phyloP scores from a whole-genome alignment of 768 basidiomycete genomes.

The Xanthoconium stramineum region DNA sequence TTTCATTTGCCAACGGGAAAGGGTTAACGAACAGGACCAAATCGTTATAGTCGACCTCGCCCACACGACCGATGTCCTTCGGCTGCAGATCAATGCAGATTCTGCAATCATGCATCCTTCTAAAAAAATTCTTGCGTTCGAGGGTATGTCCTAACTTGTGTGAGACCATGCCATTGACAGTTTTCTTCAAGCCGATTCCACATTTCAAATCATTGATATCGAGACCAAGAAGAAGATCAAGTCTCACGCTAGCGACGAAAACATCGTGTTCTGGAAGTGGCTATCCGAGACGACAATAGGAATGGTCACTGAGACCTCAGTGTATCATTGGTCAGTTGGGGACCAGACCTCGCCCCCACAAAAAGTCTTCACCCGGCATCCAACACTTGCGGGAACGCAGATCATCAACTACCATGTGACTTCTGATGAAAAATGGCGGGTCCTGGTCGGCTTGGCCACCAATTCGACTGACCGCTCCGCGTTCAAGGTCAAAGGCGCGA shows the following conservation, averaged over 20 bases:
- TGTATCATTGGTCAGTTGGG: slow-evolving; percentile 84
- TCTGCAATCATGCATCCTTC: slow-evolving; percentile 97
- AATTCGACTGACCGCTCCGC: slow-evolving; percentile 91
- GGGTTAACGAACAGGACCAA: slow-evolving; percentile 90
- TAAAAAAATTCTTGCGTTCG: slow-evolving; percentile 94
- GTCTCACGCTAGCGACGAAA: slow-evolving; percentile 88
- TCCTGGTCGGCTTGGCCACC: slow-evolving; percentile 90
- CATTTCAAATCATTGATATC: slow-evolving; percentile 96
- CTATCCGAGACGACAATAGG: slow-evolving; percentile 87
- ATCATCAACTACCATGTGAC: slow-evolving; percentile 98
- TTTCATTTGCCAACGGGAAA: slow-evolving; percentile 97
- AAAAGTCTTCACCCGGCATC: slow-evolving; percentile 95
- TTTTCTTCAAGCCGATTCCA: slow-evolving; percentile 67
- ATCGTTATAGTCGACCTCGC: slow-evolving; percentile 98
- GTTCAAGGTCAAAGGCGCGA: slow-evolving; percentile 98
- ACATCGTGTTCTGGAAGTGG: slow-evolving; percentile 99
- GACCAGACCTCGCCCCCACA: slow-evolving; percentile 76
- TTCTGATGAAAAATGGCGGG: slow-evolving; percentile 94
- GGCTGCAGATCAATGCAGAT: slow-evolving; percentile 93
- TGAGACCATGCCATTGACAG: slow-evolving; percentile 4
- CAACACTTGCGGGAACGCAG: slow-evolving; percentile 86
- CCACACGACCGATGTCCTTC: slow-evolving; percentile 94
- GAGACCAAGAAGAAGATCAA: slow-evolving; percentile 98
- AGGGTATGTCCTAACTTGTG: slow-evolving; percentile 46
- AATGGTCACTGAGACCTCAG: slow-evolving; percentile 90